These are phyloP conservation scores for Saccharomycopsis amapae DNA, from an alignment of 805 yeast species.

Conservation along the genomic window DNA sequence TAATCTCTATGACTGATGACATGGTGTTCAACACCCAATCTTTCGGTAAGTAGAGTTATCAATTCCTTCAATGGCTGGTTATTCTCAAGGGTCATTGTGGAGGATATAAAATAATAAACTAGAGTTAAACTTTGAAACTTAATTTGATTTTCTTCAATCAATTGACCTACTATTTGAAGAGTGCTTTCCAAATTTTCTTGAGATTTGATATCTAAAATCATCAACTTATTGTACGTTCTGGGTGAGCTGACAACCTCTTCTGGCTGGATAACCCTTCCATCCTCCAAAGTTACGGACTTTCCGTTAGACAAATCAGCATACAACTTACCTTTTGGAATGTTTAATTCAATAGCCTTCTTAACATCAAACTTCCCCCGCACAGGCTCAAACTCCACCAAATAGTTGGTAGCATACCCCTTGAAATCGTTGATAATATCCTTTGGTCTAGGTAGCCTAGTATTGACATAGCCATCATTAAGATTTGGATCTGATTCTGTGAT, in stretches of 20 bases:
- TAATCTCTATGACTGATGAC: constrained; percentile 65
- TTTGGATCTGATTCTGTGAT: constrained; percentile 32
- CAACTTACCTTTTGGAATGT: constrained; percentile 58
- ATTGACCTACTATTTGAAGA: constrained; percentile 14
- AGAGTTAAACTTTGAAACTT: constrained; percentile 20
- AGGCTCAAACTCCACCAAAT: constrained; percentile 59
- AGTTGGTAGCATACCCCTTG: constrained; percentile 43
- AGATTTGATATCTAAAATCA: constrained; percentile 71
- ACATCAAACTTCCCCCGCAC: constrained; percentile 72
- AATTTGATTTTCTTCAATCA: not conserved
- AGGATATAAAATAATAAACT: constrained; percentile 76
- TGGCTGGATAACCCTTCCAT: constrained; percentile 56
- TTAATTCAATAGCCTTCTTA: constrained; percentile 56
- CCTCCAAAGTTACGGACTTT: constrained; percentile 43
- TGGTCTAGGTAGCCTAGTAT: constrained; percentile 30
- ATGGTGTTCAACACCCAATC: constrained; percentile 48
- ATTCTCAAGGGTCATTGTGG: constrained; percentile 40
- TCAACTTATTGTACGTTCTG: constrained; percentile 48
- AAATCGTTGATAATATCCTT: constrained; percentile 21
- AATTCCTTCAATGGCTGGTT: constrained; percentile 41
- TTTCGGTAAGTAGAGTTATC: constrained; percentile 29
- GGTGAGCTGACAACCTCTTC: constrained; percentile 66
- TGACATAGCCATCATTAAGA: constrained; percentile 29
- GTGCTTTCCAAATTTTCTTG: constrained; percentile 35
- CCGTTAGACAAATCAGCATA: constrained; percentile 59